These are phyloP conservation scores for Volutella citrinella DNA, from an alignment of 2,329 filamentous ascomycete genomes.

Conservation along the genomic window DNA sequence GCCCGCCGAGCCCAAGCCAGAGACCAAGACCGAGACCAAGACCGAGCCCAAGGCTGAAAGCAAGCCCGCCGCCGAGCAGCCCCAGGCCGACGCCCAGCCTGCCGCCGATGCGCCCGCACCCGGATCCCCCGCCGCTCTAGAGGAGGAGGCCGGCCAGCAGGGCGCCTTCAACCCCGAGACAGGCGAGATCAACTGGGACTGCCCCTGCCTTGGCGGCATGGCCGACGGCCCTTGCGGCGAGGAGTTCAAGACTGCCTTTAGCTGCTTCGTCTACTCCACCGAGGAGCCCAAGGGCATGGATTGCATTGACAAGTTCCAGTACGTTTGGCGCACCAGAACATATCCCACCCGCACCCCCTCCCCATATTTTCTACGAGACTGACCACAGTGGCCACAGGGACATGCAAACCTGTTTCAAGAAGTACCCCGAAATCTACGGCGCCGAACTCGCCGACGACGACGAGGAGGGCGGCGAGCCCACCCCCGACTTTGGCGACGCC, in stretches of 20 bases:
- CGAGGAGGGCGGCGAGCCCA: slow-evolving; percentile 52
- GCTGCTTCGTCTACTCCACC: slow-evolving; percentile 94
- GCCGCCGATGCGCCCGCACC: slow-evolving; percentile 21
- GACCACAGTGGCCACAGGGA: too few species aligned
- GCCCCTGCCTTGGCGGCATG: slow-evolving; percentile 96
- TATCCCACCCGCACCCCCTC: too few species aligned
- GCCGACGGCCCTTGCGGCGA: slow-evolving; percentile 92
- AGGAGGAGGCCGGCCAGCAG: slow-evolving; percentile 80
- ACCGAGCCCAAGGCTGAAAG: slow-evolving; percentile 23
- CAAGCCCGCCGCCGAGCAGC: slow-evolving; percentile 17
- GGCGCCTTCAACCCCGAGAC: slow-evolving; percentile 98
- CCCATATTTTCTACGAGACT: too few species aligned
- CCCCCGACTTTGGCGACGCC: slow-evolving; percentile 26
- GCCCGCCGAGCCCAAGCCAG: slow-evolving; percentile 22
- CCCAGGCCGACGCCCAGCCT: slow-evolving; percentile 25
- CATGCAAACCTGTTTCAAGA: slow-evolving; percentile 97
- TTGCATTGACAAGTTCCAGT: slow-evolving; percentile 98
- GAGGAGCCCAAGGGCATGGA: slow-evolving; percentile 98
- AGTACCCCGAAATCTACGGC: slow-evolving; percentile 90
- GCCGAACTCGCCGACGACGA: slow-evolving; percentile 82
- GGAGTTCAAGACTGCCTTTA: slow-evolving; percentile 93
- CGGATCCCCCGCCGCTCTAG: slow-evolving; percentile 52
- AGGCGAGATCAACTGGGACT: slow-evolving; percentile 99
- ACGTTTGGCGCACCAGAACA: too few species aligned
- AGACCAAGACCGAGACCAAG: slow-evolving; percentile 18